A percentile compares a stretch with the other conserved stretches of the same genome.
These are phyloP conservation scores for Geosmithia flava DNA, from an alignment of 2,329 filamentous ascomycete genomes.

Conservation along the genomic window DNA sequence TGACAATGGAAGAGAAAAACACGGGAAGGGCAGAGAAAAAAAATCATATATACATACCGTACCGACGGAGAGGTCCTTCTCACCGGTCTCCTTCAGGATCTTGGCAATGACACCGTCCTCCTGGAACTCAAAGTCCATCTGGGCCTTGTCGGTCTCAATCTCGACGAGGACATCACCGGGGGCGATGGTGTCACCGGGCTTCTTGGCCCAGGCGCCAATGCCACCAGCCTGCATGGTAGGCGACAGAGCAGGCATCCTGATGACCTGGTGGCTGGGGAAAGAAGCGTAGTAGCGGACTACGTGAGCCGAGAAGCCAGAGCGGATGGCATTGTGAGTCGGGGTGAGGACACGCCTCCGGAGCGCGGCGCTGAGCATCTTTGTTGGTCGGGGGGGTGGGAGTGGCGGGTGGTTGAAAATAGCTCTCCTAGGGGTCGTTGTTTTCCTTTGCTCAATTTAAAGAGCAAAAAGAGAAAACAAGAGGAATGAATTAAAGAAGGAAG, in stretches of 20 bases:
- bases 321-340: constrained; percentile 34
- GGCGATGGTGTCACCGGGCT: constrained; percentile 72
- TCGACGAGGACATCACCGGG: constrained; percentile 94
- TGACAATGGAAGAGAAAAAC: neutral
- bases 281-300: constrained; percentile 61
- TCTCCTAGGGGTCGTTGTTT: constrained; percentile 6
- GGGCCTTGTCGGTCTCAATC: constrained; percentile 99
- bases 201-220: constrained; percentile 97
- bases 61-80: constrained; percentile 89
- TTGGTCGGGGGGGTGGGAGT: constrained; percentile 4
- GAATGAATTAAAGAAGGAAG: constrained; percentile 6
- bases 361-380: constrained; percentile 48
- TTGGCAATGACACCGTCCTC: constrained; percentile 94
- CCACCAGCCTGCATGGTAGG: constrained; percentile 96
- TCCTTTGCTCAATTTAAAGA: constrained; percentile 1
- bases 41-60: constrained; percentile 53
- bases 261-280: constrained; percentile 85
- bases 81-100: constrained; percentile 81
- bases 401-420: constrained; percentile 13
- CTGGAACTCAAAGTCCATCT: constrained; percentile 99
- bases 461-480: constrained; percentile 2
- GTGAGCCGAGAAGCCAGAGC: constrained; percentile 37
- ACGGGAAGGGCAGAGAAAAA: no score
- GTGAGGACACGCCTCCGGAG: constrained; percentile 49
- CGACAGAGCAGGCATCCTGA: constrained; percentile 96